Evolutionary conservation across 352 stramenopile genomes (phyloP).

Genomic region (Globisporangium canariense): DNA sequence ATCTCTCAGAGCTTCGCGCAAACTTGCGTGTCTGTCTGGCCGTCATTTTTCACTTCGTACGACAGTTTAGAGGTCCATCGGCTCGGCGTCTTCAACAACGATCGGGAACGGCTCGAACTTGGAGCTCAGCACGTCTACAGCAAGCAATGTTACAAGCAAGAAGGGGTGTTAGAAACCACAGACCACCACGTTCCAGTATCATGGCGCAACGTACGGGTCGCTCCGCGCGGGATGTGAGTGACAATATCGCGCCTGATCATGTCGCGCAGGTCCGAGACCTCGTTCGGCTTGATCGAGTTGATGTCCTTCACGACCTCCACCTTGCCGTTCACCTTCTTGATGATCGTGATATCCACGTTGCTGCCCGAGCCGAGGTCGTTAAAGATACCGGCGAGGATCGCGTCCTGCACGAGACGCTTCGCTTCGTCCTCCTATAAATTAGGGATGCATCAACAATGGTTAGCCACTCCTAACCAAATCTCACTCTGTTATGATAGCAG

Average conservation of each 20-base stretch:
- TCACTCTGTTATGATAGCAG: too few relatives aligned
- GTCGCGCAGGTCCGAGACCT: slow-evolving; percentile 84
- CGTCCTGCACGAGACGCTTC: slow-evolving; percentile 95
- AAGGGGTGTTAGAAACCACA: background rate
- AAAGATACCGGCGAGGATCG: slow-evolving; percentile 97
- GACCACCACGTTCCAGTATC: background rate
- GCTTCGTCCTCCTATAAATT: slow-evolving; percentile 88
- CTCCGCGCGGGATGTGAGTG: slow-evolving; percentile 76
- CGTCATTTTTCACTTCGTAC: background rate
- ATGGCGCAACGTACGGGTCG: slow-evolving; percentile 56
- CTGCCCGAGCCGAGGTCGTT: slow-evolving; percentile 97
- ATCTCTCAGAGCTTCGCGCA: too few relatives aligned
- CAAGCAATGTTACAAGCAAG: too few relatives aligned
- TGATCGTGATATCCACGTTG: slow-evolving; percentile 96
- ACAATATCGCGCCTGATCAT: slow-evolving; percentile 84
- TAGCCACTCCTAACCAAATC: too few relatives aligned
- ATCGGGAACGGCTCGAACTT: slow-evolving; percentile 75
- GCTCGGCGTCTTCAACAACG: slow-evolving; percentile 68
- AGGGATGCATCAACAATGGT: too few relatives aligned
- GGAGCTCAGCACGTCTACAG: slow-evolving; percentile 57
- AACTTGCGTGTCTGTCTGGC: background rate
- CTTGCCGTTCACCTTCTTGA: slow-evolving; percentile 87
- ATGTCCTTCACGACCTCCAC: slow-evolving; percentile 87
- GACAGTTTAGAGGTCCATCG: slow-evolving; percentile 71
- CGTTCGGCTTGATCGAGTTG: slow-evolving; percentile 93